Base-by-base conservation (phyloP, 345 rosid genomes). In the Citrus medica region DNA sequence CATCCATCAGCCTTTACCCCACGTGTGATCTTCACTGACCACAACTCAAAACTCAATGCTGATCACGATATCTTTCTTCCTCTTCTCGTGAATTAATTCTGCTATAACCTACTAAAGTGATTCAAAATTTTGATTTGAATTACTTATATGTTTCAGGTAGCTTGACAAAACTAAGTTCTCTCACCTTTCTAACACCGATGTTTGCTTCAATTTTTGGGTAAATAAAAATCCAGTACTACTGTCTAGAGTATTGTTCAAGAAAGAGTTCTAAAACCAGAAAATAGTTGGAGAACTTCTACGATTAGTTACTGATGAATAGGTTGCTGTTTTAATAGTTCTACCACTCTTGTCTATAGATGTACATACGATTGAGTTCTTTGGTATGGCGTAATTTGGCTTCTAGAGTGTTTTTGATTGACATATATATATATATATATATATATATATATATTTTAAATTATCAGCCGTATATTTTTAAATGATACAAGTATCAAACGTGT, bases 121-220 rank as follows among this genome's bases (percentile, higher is more conserved):
- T 53, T 35, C 63, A 27, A 7, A 10, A 21, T 32, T 65, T 58
- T 75, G 19, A 58, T 60, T 77, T 74, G 56, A 17, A 12, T 78
- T 79, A 71, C 33, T 10, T 4, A 53, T 76, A 65, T 27, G 51
- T 79, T 80, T 83, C 93, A 92, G 99, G 99, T 82, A 92, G 98
- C 88, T 74, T 93, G 82, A 93, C 94, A 51, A 91, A 87, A 82
- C 93, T 95, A 79, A 95, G 97, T 80, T 93, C 99, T 30, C 99
- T 95, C 64, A 93, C 97, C 33, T 93, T 93, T 80, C 86, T 91
- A 75, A 93, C 99, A 69, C 98, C 97, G 30, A 88, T 92, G 97
- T 92, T 95, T 82, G 98, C 98, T 25, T 93, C 97, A 48, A 82
- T 95, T 67, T 93, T 91, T 71, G 98, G 98, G 97, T 93, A 38